A percentile compares a stretch with the other conserved stretches of the same genome.
Evolutionary conservation across 129 eudicot species (phyloP).

Genomic region (Lactuca sativa): DNA sequence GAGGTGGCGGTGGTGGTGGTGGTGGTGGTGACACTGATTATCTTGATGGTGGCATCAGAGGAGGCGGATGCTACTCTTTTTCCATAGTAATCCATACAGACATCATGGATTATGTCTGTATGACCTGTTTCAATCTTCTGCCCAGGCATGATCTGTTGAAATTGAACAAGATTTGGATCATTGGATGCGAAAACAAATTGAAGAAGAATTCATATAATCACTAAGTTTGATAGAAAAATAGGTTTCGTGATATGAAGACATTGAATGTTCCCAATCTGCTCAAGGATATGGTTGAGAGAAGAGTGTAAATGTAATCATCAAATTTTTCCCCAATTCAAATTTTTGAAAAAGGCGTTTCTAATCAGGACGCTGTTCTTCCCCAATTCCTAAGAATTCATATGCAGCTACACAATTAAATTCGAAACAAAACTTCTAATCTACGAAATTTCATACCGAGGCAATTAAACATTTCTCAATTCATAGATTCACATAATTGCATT

Average conservation of each 20-base stretch:
- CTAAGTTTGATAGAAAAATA: not conserved
- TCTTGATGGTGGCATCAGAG: slow-evolving; percentile 35
- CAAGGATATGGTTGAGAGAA: no score
- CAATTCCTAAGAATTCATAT: slow-evolving; percentile 1
- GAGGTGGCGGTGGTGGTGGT: slow-evolving; percentile 23
- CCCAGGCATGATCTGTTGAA: slow-evolving; percentile 33
- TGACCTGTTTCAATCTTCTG: slow-evolving; percentile 45
- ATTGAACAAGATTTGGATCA: not conserved
- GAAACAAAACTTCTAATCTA: not conserved
- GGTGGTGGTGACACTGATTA: slow-evolving; percentile 30
- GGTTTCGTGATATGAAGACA: not conserved
- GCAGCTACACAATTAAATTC: not conserved
- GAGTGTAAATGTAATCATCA: not conserved
- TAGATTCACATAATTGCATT: slow-evolving; percentile 1
- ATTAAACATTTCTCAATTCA: not conserved
- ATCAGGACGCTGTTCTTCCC: not conserved
- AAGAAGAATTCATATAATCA: not conserved
- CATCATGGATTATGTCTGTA: slow-evolving; percentile 38
- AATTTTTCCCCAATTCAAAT: not conserved
- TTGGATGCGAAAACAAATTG: not conserved
- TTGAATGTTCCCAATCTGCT: not conserved
- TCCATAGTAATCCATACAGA: slow-evolving; percentile 42
- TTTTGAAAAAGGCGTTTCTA: not conserved
- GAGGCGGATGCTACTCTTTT: slow-evolving; percentile 45
- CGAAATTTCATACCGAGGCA: not conserved